Evolutionary conservation across 305 asterid species (phyloP).

Genomic region (Euphrasia arctica): DNA sequence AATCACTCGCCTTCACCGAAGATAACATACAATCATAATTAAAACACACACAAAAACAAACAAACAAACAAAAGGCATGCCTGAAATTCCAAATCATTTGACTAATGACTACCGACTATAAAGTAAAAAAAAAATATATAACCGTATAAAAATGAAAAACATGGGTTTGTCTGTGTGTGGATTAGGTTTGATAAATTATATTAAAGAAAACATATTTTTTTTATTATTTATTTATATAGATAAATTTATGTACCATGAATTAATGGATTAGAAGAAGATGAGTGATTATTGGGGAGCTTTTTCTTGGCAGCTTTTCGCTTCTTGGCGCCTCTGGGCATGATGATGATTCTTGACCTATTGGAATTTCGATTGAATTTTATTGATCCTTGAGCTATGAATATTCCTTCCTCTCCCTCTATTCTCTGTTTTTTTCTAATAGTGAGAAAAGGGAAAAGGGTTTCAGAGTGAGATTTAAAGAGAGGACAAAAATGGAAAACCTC

Average conservation of each 20-base stretch:
- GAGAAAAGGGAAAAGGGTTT: neutral
- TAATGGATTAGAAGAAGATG: constrained; percentile 25
- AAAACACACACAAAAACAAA: no score
- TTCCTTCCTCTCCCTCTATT: neutral
- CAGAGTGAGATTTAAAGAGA: no score
- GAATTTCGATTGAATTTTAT: neutral
- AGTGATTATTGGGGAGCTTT: constrained; percentile 38
- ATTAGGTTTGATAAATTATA: constrained; percentile 5
- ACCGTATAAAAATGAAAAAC: neutral
- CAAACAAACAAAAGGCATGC: no score
- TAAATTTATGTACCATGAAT: constrained; percentile 36
- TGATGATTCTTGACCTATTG: neutral
- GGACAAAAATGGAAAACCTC: neutral
- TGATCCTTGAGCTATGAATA: neutral
- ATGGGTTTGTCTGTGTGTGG: constrained; percentile 3
- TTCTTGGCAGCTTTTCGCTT: constrained; percentile 80
- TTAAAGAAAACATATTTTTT: neutral
- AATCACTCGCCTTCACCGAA: no score
- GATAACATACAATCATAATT: no score
- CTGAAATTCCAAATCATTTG: no score
- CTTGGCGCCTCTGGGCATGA: constrained; percentile 82
- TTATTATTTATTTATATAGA: no score
- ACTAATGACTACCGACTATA: no score
- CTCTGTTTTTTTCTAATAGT: neutral
- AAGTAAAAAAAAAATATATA: no score